A percentile compares a stretch with the other conserved stretches of the same genome.
These are phyloP conservation scores for Didymella pomorum DNA, from an alignment of 2,329 filamentous ascomycete species.

Conservation along the genomic window DNA sequence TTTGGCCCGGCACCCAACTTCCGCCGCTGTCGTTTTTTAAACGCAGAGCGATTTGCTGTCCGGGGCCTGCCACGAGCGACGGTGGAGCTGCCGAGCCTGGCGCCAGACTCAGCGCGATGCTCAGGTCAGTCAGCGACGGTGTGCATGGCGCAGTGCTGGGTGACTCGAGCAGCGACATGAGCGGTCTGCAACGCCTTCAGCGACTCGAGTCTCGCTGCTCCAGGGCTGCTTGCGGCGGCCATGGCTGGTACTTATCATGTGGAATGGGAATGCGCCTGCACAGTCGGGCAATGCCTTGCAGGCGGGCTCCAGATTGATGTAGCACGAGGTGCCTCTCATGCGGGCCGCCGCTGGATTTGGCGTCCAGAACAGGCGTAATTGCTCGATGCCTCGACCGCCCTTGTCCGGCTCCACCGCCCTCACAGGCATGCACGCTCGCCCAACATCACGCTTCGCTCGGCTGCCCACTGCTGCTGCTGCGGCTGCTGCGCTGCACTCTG, in stretches of 20 bases:
- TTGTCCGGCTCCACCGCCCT: conserved; percentile 45
- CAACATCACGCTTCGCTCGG: conserved; percentile 39
- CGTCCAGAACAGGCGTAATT: conserved; percentile 34
- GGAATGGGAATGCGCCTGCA: conserved; percentile 33
- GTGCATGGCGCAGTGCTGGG: conserved; percentile 27
- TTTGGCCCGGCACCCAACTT: conserved; percentile 42
- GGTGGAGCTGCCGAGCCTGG: conserved; percentile 37
- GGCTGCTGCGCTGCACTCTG: conserved; percentile 3
- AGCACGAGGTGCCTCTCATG: conserved; percentile 45
- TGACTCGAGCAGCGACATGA: conserved; percentile 20
- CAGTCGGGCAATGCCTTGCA: conserved; percentile 41
- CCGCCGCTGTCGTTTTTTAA: conserved; percentile 43
- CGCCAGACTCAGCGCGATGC: conserved; percentile 36
- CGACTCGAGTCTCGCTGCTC: neutral
- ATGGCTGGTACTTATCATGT: conserved; percentile 24
- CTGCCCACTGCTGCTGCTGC: conserved; percentile 12
- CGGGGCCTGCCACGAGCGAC: conserved; percentile 39
- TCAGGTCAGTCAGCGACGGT: conserved; percentile 36
- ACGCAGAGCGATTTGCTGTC: conserved; percentile 44
- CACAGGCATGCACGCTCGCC: conserved; percentile 41
- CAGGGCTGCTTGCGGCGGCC: conserved; percentile 15
- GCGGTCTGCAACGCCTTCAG: conserved; percentile 8
- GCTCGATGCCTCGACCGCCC: conserved; percentile 46
- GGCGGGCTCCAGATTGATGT: conserved; percentile 30
- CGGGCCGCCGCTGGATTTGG: conserved; percentile 33